Percentiles rank a stretch among this genome's conserved stretches.
Evolutionary conservation across 495 filamentous ascomycete genomes (phyloP).

Genomic region (Neurospora sp.): DNA sequence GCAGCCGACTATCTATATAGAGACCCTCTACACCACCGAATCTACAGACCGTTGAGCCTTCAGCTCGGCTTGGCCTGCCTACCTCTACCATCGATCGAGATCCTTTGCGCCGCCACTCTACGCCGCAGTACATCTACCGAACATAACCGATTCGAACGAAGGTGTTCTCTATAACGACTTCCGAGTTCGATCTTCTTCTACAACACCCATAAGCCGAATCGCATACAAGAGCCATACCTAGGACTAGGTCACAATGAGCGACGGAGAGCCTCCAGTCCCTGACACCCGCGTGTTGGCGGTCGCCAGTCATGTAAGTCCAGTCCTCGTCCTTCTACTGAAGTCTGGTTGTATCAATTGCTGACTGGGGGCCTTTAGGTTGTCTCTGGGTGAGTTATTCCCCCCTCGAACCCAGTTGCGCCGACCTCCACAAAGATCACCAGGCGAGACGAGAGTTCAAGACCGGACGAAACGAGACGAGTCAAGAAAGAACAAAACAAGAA

Average conservation of each 20-base stretch:
- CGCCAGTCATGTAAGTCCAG: constrained; percentile 83
- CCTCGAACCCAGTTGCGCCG: not conserved
- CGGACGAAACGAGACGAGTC: constrained; percentile 1
- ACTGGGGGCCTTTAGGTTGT: constrained; percentile 49
- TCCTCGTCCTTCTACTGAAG: not conserved
- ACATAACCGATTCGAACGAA: not conserved
- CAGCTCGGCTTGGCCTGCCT: not conserved
- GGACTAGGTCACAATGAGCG: constrained; percentile 22
- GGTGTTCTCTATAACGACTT: not conserved
- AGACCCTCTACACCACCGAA: not conserved
- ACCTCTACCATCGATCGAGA: not conserved
- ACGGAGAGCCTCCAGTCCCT: constrained; percentile 48
- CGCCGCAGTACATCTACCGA: not conserved
- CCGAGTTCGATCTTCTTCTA: not conserved
- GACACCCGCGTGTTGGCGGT: constrained; percentile 85
- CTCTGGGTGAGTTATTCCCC: constrained; percentile 54
- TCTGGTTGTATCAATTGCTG: constrained; percentile 17
- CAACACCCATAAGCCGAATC: not conserved
- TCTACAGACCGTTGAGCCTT: not conserved
- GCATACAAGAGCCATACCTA: not conserved
- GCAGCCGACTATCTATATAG: not conserved
- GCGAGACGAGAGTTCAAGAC: not conserved
- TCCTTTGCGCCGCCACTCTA: not conserved
- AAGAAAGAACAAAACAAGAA: not conserved
- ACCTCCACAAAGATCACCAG: not conserved